phyloP scores from a whole-genome alignment of 257 asterid species.

The Capsicum rhomboideum region DNA sequence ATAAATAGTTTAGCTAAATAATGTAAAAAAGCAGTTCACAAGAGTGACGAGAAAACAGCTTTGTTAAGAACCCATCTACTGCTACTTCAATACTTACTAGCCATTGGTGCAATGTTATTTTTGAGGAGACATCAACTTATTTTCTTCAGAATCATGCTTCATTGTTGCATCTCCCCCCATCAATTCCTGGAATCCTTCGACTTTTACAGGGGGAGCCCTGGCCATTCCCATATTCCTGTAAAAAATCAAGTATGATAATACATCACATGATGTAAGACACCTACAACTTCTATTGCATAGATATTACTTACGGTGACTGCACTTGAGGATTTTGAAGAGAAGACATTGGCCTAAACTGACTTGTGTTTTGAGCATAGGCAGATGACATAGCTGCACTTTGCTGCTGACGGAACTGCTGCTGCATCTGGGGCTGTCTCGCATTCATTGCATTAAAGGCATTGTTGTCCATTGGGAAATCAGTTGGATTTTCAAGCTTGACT shows the following conservation, averaged over 20 bases:
- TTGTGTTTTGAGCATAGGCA: slow-evolving; percentile 60
- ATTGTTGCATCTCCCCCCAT: slow-evolving; percentile 82
- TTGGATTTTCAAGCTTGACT: slow-evolving; percentile 81
- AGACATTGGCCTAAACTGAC: slow-evolving; percentile 60
- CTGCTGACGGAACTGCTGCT: slow-evolving; percentile 59
- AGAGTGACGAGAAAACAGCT: neutral
- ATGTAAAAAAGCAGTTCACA: neutral
- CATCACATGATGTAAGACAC: neutral
- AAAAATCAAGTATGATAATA: neutral
- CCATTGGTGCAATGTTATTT: neutral
- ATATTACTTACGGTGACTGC: slow-evolving; percentile 58
- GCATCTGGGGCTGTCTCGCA: slow-evolving; percentile 39
- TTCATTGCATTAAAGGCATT: slow-evolving; percentile 47
- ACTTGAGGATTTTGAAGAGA: slow-evolving; percentile 72
- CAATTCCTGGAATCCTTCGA: slow-evolving; percentile 96
- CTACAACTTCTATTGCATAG: neutral
- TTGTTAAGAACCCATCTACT: neutral
- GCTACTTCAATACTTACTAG: neutral
- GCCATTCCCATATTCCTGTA: slow-evolving; percentile 68
- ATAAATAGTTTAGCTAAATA: neutral
- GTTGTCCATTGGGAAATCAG: slow-evolving; percentile 65
- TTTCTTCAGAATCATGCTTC: slow-evolving; percentile 81
- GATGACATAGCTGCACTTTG: slow-evolving; percentile 68
- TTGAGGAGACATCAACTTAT: slow-evolving; percentile 61
- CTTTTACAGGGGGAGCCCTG: slow-evolving; percentile 97